phyloP scores from a whole-genome alignment of 345 rosid species.

The Brassica carinata region DNA sequence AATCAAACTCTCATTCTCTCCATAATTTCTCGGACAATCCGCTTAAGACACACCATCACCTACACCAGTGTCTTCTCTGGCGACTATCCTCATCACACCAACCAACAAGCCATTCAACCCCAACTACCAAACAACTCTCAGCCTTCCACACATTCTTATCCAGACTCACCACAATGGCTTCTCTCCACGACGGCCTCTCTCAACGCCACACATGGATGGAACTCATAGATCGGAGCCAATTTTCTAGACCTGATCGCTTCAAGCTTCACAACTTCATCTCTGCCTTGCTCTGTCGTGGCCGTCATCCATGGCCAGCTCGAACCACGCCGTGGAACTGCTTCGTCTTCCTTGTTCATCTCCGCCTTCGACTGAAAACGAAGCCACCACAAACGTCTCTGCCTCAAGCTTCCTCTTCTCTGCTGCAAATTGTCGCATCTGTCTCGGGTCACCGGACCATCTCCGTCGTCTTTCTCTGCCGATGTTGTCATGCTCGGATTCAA shows the following conservation, averaged over 20 bases:
- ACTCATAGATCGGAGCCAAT: no score
- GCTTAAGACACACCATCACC: background rate
- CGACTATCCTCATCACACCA: background rate
- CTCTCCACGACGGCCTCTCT: no score
- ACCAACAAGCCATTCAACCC: background rate
- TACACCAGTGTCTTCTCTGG: background rate
- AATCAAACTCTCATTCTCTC: no score
- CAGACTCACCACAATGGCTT: no score
- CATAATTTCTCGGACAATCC: background rate
- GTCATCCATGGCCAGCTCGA: background rate
- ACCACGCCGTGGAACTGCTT: background rate
- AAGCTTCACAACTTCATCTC: no score
- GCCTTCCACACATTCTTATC: background rate
- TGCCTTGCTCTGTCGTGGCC: background rate
- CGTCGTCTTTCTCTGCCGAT: background rate
- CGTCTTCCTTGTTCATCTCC: background rate
- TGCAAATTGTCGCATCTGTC: no score
- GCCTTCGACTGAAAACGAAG: background rate
- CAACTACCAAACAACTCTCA: background rate
- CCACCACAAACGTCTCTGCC: background rate
- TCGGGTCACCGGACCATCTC: background rate
- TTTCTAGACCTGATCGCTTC: no score
- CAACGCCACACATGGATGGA: no score
- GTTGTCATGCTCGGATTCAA: background rate
- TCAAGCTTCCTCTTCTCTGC: background rate